phyloP scores from a whole-genome alignment of 179 eudicot species.

The Camellia oleifera region DNA sequence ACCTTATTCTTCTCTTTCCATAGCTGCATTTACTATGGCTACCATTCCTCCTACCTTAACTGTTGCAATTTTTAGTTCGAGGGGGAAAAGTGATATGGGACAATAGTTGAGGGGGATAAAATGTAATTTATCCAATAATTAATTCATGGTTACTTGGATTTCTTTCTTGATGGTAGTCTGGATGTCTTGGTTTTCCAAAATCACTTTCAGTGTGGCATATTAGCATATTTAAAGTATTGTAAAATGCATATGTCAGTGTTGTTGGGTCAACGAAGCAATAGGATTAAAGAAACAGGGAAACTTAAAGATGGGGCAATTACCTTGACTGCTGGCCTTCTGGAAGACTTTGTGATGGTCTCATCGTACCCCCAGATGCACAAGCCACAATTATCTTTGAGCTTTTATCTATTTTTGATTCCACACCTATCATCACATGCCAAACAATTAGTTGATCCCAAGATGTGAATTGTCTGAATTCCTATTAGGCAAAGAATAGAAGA shows the following conservation, averaged over 20 bases:
- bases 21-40: too few relatives aligned
- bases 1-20: too few relatives aligned
- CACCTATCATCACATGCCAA: slow-evolving; percentile 45
- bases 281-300: background rate
- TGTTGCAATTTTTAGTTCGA: too few relatives aligned
- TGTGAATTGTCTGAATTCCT: slow-evolving; percentile 2
- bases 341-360: slow-evolving; percentile 86
- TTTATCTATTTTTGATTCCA: slow-evolving; percentile 65
- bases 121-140: background rate
- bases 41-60: too few relatives aligned
- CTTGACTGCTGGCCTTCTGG: slow-evolving; percentile 99
- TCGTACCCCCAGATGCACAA: slow-evolving; percentile 91
- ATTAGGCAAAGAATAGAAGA: slow-evolving; percentile 2
- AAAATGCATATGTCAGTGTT: background rate
- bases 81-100: too few relatives aligned
- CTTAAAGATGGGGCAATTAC: slow-evolving; percentile 27
- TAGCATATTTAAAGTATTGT: background rate
- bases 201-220: background rate
- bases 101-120: too few relatives aligned
- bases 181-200: background rate
- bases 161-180: background rate
- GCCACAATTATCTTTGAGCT: slow-evolving; percentile 89
- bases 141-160: background rate
- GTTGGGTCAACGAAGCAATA: background rate
- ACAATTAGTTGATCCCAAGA: slow-evolving; percentile 15